Evolutionary conservation across 495 filamentous ascomycete genomes (phyloP).

Genomic region (Penicillium egyptiacum): DNA sequence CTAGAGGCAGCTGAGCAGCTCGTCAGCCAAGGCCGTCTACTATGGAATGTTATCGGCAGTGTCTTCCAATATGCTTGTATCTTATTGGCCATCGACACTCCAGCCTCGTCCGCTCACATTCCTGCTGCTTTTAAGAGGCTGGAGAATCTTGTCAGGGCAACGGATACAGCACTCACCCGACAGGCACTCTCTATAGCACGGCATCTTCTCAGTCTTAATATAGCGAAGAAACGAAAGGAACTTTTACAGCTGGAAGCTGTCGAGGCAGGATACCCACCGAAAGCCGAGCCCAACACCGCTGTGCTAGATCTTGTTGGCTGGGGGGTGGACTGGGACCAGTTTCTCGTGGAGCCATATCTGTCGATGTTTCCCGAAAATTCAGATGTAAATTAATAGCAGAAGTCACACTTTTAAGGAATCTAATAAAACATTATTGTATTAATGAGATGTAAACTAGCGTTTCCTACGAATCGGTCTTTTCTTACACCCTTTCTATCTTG

Average conservation of each 20-base stretch:
- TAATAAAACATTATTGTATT: too few species aligned
- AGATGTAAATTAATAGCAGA: too few species aligned
- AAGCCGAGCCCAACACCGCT: conserved; percentile 11
- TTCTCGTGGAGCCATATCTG: conserved; percentile 29
- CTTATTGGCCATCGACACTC: conserved; percentile 33
- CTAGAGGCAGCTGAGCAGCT: conserved; percentile 28
- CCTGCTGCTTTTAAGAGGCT: conserved; percentile 27
- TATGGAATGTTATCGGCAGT: conserved; percentile 38
- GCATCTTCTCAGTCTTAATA: conserved; percentile 30
- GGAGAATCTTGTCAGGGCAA: conserved; percentile 30
- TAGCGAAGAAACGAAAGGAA: conserved; percentile 33
- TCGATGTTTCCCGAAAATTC: too few species aligned
- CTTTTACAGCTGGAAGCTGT: conserved; percentile 33
- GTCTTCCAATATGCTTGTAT: conserved; percentile 35
- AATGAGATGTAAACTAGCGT: too few species aligned
- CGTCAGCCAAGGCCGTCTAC: conserved; percentile 28
- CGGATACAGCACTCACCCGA: conserved; percentile 31
- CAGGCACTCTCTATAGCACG: conserved; percentile 34
- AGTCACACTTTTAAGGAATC: too few species aligned
- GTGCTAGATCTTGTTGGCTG: conserved; percentile 23
- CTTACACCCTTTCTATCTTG: too few species aligned
- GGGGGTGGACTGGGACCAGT: conserved; percentile 32
- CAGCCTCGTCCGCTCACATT: conserved; percentile 25
- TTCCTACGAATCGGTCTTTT: too few species aligned
- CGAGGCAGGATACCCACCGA: conserved; percentile 23